Evolutionary conservation across 2,329 filamentous ascomycete species (phyloP), one percentile per base, ranked within the genome.

Genomic region (Epichloe amarillans): DNA sequence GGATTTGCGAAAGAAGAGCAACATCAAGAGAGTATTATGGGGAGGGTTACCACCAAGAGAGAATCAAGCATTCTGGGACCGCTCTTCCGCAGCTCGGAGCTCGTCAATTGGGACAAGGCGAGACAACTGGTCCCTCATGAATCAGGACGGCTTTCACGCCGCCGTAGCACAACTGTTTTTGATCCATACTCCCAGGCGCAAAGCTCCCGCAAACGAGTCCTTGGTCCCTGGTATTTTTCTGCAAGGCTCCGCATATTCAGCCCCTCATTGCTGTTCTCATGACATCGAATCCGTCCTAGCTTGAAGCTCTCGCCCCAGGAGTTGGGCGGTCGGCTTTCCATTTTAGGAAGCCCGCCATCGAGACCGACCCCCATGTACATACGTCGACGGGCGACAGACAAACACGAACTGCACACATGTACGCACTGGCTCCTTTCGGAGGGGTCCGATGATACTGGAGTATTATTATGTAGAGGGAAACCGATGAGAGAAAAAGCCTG

Each of bases 341-440:
- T 42, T 54, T 52, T 46, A 36, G 57, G 58, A 51, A 55, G 55
- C 47, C 56, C 56, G 56, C 47, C 45, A 33, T 49, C 42, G 11
- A 23, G 14, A 19, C 30, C 46, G 14, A 19, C 30, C 46, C 45
- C 37, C 39, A 26, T 11, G 36, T 26, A 23, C 5, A 19, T 23
- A 36, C 19, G 41, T 35, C 26, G 47, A 43, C 39, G 30, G 26
- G 30, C 47, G 15, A 23, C 38, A 43, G 26, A 37, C 46, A 35
- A 38, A n/a, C 17, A 21, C 26, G n/a, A 15, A 8, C 26, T 8
- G 7, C 26, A 30, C 26, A 10, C 23, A 15, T 15, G n/a, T 30
- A 14, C 30, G 14, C n/a, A 43, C 14, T 37, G 21, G 19, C 21
- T 30, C 15, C 21, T 8, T 7, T 35, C 6, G 5, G 21, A n/a